Evolutionary conservation across 805 yeast genomes (phyloP).

Genomic region (Tetrapisispora taiwanensis): DNA sequence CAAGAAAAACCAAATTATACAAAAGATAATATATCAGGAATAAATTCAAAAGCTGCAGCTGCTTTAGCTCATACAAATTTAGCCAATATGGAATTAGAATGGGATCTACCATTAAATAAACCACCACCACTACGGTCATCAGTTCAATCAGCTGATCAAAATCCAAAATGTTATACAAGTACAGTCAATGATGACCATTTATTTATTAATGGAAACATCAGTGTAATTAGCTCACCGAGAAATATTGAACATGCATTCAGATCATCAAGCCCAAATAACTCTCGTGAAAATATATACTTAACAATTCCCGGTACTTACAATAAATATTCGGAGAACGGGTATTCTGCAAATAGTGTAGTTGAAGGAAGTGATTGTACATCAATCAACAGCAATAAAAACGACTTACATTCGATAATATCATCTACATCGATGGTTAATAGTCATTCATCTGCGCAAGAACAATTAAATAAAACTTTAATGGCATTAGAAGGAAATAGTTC

Average conservation of each 20-base stretch:
- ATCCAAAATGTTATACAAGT: not conserved
- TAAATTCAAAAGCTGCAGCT: slow-evolving; percentile 13
- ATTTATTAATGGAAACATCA: not conserved
- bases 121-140: not conserved
- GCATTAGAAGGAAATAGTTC: not conserved
- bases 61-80: slow-evolving; percentile 16
- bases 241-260: not conserved
- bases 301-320: not conserved
- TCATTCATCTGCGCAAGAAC: not conserved
- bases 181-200: not conserved
- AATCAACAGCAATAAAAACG: not conserved
- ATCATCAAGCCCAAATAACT: not conserved
- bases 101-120: slow-evolving; percentile 4
- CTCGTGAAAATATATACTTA: not conserved
- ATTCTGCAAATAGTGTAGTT: not conserved
- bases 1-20: not conserved
- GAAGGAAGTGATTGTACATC: not conserved
- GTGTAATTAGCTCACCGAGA: not conserved
- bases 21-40: slow-evolving; percentile 1
- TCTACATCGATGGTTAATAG: not conserved
- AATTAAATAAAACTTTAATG: not conserved
- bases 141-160: not conserved
- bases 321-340: not conserved
- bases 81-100: slow-evolving; percentile 6
- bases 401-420: not conserved